Evolutionary conservation across 1,284 basidiomycete species (phyloP), one percentile per base, ranked within the genome.

Genomic region (Pseudozyma hubeiensis): DNA sequence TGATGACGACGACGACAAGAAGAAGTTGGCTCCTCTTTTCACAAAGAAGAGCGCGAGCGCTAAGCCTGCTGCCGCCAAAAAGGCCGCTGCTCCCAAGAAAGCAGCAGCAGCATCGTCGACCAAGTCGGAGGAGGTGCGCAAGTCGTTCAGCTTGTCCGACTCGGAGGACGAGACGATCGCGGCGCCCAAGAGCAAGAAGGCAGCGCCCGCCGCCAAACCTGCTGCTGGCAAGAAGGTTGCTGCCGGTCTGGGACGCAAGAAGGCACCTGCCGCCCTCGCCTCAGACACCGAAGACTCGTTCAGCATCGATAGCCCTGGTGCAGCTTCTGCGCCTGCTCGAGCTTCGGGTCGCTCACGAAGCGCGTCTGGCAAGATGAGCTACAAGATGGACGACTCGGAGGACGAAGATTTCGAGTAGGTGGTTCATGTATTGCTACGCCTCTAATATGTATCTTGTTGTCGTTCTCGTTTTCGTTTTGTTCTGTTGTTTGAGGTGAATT

Each of bases 201-300:
- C 50, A 3, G 31, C 49, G 13, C 55, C 44, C 17, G 59, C 55
- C n/a, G 52, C 62, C 53, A 68, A 64, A 49, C 50, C 58, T 24
- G 62, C 59, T 17, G 66, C 63, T 9, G 35, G 34, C 17, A 74
- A 74, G 61, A 74, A 65, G 55, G 47, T 51, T 10, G 54, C 48
- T 8, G 35, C 59, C 9, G 53, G 54, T 33, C 49, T 57, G 4
- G 61, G 50, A 17, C 61, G 66, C 46, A 70, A 63, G 63, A 69
- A 66, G 49, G 59, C 55, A 7, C 55, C 53, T 5, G 64, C 70
- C 5, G 24, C 41, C 2, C 19, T 24, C 14, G 55, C 50, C 2
- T 67, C 67, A 3, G 67, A 70, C 37, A 57, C 43, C 3, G 72
- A 75, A n/a, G 72, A 67, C 57, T 70, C 64, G 58, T 70, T 70